Evolutionary conservation across 331 rosid species (phyloP).

Genomic region (Acacia pycnantha): DNA sequence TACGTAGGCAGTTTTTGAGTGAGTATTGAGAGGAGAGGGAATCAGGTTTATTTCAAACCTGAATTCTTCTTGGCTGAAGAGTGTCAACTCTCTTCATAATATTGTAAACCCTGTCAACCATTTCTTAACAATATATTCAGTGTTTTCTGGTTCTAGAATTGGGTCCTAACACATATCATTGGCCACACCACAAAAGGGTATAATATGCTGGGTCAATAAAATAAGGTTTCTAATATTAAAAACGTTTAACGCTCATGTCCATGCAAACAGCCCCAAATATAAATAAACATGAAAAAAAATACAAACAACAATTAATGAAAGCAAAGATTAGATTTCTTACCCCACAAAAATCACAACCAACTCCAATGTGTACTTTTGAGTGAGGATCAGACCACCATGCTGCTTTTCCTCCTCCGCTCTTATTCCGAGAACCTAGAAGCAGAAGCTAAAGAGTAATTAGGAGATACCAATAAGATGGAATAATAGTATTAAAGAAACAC

Average conservation of each 20-base stretch:
- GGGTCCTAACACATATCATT: too few species aligned
- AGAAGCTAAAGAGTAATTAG: conserved; percentile 24
- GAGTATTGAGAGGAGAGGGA: too few species aligned
- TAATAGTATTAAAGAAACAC: not conserved
- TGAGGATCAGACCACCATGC: conserved; percentile 21
- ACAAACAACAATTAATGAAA: conserved; percentile 11
- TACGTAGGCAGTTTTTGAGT: too few species aligned
- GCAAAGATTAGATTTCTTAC: conserved; percentile 42
- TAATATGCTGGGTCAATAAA: not conserved
- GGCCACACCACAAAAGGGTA: not conserved
- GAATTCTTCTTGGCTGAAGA: too few species aligned
- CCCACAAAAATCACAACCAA: conserved; percentile 92
- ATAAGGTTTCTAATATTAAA: not conserved
- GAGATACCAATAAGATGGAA: conserved; percentile 13
- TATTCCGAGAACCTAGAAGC: conserved; percentile 49
- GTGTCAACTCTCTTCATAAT: too few species aligned
- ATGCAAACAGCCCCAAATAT: not conserved
- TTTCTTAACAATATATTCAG: too few species aligned
- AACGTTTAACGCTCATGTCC: not conserved
- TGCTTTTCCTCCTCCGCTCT: conserved; percentile 23
- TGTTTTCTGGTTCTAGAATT: too few species aligned
- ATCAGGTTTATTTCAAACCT: too few species aligned
- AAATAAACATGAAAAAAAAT: not conserved
- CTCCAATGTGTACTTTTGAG: conserved; percentile 35
- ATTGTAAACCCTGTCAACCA: too few species aligned